Evolutionary conservation across 306 rosid species (phyloP).

Genomic region (Vigna trinervia): DNA sequence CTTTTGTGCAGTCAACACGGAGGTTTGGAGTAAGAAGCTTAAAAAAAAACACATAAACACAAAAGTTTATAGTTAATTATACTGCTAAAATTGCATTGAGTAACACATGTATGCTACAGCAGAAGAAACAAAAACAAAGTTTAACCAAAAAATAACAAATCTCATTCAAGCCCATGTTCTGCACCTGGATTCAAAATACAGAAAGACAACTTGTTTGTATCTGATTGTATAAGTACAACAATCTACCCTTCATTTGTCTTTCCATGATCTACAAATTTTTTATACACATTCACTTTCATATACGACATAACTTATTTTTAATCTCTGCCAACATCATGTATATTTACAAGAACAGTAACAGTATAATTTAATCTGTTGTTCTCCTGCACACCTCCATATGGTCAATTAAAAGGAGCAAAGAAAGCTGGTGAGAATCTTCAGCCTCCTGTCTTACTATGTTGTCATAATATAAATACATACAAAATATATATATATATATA

Average conservation of each 20-base stretch:
- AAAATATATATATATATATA: too few relatives aligned
- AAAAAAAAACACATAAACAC: background rate
- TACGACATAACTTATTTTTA: constrained; percentile 44
- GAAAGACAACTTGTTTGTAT: constrained; percentile 30
- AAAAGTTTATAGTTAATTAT: background rate
- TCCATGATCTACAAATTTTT: constrained; percentile 8
- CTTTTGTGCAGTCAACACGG: background rate
- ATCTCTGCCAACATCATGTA: constrained; percentile 45
- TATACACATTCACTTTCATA: constrained; percentile 49
- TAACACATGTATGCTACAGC: background rate
- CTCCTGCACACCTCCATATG: constrained; percentile 5
- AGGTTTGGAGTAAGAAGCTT: background rate
- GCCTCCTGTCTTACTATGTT: constrained; percentile 32
- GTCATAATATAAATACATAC: background rate
- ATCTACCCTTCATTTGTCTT: constrained; percentile 45
- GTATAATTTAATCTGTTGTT: background rate
- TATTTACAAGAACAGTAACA: constrained; percentile 30
- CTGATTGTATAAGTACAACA: constrained; percentile 10
- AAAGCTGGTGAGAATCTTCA: constrained; percentile 29
- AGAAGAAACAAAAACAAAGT: constrained; percentile 37
- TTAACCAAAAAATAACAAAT: constrained; percentile 39
- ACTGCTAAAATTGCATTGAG: background rate
- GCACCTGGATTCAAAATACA: constrained; percentile 5
- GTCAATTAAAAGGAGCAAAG: background rate
- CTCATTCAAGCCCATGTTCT: constrained; percentile 27